Base-by-base conservation (phyloP, 768 basidiomycete species). In the Phlebiopsis gigantea region DNA sequence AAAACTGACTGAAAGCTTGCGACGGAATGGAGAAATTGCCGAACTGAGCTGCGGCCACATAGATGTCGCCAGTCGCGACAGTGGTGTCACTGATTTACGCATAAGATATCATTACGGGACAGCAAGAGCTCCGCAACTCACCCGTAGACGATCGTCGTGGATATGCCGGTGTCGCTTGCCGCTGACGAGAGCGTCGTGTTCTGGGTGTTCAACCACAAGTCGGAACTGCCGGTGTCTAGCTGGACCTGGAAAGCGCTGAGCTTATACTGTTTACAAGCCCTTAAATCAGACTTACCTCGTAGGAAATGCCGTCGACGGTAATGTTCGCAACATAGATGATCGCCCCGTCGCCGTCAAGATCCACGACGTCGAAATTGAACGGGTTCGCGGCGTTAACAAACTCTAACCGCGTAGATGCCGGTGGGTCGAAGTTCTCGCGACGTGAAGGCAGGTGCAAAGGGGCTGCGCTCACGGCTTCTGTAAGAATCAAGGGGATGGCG, bases 1-100 rank as follows among this genome's bases (percentile, higher is more conserved):
- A 25, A 10, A 17, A 58, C 60, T 44, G 31, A 61, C 60, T 61
- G 48, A 61, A 58, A 14, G 57, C 60, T 34, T 61, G 57, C 7
- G 48, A 26, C 10, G 52, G 45, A 39, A 59, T 44, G 3, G 53
- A 46, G 24, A 39, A 61, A 25, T 61, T 50, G 5, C 57, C 60
- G 41, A 61, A 49, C 26, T 41, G 42, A 4, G 52, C 57, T 7
- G 60, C 42, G 2, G 47, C 57, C 1, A 58, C 9, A 10, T 45
- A 29, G 8, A 61, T 44, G 19, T 59, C 31, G n/a, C 60, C 60
- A 4, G 28, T n/a, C 14, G 60, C 60, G 14, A 26, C 39, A 10
- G 60, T 55, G 5, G 28, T 54, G 25, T 61, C 60, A 12, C 60
- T 39, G 8, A 17, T 4, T 12, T 3, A 17, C 8, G 12, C 12